Base-by-base conservation (phyloP, 2,329 filamentous ascomycete genomes). In the Talaromyces sp. region DNA sequence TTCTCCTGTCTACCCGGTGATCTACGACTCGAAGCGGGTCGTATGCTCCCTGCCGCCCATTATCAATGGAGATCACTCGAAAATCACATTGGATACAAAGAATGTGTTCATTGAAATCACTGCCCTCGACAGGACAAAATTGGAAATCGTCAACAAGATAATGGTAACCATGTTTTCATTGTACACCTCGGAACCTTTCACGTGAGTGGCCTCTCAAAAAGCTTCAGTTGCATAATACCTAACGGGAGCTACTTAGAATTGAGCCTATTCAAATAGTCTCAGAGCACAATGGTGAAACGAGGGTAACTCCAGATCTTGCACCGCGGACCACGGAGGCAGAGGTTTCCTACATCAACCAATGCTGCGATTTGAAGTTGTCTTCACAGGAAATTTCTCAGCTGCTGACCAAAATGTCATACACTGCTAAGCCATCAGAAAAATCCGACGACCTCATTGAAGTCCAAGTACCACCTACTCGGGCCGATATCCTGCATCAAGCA, bases 71-170 rank as follows among this genome's bases (percentile, higher is more conserved):
- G 87, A 99, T 72, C 93, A 95, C 79, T 97, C 93, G 71, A 99
- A 99, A 80, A 99, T 99, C 74, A 92, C 88, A 7, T 80, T 96
- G 52, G 81, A 96, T 74, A 98, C 93, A 62, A 94, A 85, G 73
- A 97, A 99, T 72, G 87, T 99, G 72, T 91, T 99, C 78, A 96
- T 99, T 75, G 95, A 99, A 78, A 92, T 96, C 70, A 99, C 95
- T 7, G 96, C 93, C 47, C 94, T 92, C 47, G 95, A 99, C 75
- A 88, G 90, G 73, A 99, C 96, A 31, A 99, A 99, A 81, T 85
- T 98, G 52, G 93, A 97, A 69, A 91, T 99, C 66, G 94, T 97
- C 64, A 91, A 90, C 79, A 92, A 96, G 75, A 96, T 97, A 73
- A 89, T 99, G 75, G 91, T 96, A 50, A 87, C 94, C 71, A 99